Conservation (phyloP, 371 early-diverging fungal species). For the Rhizopus arrhizus region DNA sequence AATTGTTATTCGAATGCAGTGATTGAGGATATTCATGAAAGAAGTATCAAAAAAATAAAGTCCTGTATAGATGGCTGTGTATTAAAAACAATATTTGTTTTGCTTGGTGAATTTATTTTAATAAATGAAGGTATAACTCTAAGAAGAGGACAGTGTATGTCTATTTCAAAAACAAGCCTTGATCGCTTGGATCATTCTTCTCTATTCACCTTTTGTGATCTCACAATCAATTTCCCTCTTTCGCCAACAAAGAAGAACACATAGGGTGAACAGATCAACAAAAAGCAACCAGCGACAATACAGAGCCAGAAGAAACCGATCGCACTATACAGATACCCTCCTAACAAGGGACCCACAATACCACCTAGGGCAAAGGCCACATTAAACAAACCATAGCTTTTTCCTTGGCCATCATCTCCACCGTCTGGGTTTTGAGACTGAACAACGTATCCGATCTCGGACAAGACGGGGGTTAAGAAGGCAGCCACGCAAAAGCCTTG, state of each 20-base stretch:
- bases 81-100: too few relatives aligned
- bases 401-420: conserved; percentile 49
- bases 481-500: conserved; percentile 47
- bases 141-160: too few relatives aligned
- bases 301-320: conserved; percentile 30
- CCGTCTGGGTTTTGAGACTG: conserved; percentile 30
- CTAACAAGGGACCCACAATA: conserved; percentile 21
- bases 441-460: conserved; percentile 53
- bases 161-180: too few relatives aligned
- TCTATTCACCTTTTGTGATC: background rate
- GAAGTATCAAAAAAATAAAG: too few relatives aligned
- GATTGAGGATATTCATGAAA: too few relatives aligned
- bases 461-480: conserved; percentile 46
- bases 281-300: conserved; percentile 22
- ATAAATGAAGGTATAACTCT: too few relatives aligned
- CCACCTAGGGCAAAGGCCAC: conserved; percentile 52
- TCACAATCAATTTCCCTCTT: conserved; percentile 17
- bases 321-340: conserved; percentile 21
- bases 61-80: too few relatives aligned
- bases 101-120: too few relatives aligned
- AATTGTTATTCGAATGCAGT: too few relatives aligned
- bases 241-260: conserved; percentile 32
- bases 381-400: conserved; percentile 56
- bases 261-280: conserved; percentile 33
- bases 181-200: too few relatives aligned